phyloP scores from a whole-genome alignment of 805 yeast genomes.

The Candida khao-thaluensis region DNA sequence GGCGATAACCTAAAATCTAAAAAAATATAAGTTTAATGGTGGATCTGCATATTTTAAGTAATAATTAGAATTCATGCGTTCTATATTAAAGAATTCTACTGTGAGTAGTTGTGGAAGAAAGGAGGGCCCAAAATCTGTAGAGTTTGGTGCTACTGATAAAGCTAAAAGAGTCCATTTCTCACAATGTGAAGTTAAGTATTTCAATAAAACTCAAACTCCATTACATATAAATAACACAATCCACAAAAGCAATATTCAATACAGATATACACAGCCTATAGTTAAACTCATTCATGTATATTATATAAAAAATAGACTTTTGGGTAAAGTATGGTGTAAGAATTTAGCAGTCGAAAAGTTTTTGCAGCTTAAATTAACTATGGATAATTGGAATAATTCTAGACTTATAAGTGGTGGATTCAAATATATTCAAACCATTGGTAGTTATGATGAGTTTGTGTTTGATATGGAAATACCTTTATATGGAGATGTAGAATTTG shows the following conservation, averaged over 20 bases:
- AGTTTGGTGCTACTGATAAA: too few relatives aligned
- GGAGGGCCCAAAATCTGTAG: too few relatives aligned
- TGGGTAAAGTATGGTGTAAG: slow-evolving; percentile 12
- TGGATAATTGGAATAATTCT: slow-evolving; percentile 47
- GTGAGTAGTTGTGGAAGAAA: too few relatives aligned
- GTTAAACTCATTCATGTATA: slow-evolving; percentile 30
- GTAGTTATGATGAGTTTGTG: slow-evolving; percentile 46
- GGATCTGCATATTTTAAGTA: background rate
- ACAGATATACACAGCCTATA: background rate
- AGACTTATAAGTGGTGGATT: slow-evolving; percentile 22
- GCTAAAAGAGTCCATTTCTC: background rate
- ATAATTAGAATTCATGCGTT: background rate
- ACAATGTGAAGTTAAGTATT: slow-evolving; percentile 3
- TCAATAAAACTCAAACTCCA: background rate
- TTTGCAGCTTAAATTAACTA: slow-evolving; percentile 45
- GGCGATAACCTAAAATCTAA: background rate
- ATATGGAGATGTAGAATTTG: slow-evolving; percentile 12
- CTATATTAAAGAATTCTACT: slow-evolving; percentile 3
- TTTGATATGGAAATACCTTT: slow-evolving; percentile 42
- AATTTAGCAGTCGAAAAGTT: slow-evolving; percentile 39
- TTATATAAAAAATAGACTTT: slow-evolving; percentile 12
- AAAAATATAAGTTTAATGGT: background rate
- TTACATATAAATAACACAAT: slow-evolving; percentile 2
- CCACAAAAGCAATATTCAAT: background rate
- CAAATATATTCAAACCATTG: slow-evolving; percentile 8